Conservation (phyloP, 352 stramenopile genomes). For the Phytopythium aichiense region DNA sequence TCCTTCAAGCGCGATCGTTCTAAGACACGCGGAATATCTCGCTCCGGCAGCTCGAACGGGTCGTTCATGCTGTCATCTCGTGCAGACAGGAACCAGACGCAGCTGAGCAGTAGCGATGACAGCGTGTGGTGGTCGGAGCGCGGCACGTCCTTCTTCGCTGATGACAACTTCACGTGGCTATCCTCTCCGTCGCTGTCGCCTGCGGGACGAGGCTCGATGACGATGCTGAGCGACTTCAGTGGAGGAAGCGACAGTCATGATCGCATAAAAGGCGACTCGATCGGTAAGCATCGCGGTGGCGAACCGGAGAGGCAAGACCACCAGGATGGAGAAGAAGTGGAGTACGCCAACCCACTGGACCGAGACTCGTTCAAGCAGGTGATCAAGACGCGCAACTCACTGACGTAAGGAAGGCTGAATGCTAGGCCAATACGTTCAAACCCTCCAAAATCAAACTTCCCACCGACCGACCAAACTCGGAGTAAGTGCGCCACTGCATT, state of each 20-base stretch:
- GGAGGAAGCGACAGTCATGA: background rate
- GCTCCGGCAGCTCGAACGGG: slow-evolving; percentile 12
- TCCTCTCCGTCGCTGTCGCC: slow-evolving; percentile 16
- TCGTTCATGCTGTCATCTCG: slow-evolving; percentile 26
- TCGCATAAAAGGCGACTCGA: background rate
- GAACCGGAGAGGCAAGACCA: background rate
- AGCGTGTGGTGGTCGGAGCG: slow-evolving; percentile 48
- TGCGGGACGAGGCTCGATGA: background rate
- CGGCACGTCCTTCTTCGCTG: slow-evolving; percentile 28
- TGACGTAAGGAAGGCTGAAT: slow-evolving; percentile 4
- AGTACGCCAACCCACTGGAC: slow-evolving; percentile 20
- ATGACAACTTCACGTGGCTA: slow-evolving; percentile 40
- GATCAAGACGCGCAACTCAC: slow-evolving; percentile 28
- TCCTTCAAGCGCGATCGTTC: slow-evolving; percentile 5
- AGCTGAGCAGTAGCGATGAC: slow-evolving; percentile 28
- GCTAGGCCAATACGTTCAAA: background rate
- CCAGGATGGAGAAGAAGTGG: slow-evolving; percentile 1
- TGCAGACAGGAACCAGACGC: slow-evolving; percentile 25
- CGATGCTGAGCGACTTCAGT: background rate
- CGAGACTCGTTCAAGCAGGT: slow-evolving; percentile 28
- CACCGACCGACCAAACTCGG: background rate
- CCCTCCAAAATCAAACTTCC: background rate
- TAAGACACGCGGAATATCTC: slow-evolving; percentile 2
- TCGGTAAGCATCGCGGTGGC: background rate
- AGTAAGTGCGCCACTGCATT: background rate